Evolutionary conservation across 495 filamentous ascomycete genomes (phyloP), one percentile per base, ranked within the genome.

Genomic region (Hypoxylon fuscum): DNA sequence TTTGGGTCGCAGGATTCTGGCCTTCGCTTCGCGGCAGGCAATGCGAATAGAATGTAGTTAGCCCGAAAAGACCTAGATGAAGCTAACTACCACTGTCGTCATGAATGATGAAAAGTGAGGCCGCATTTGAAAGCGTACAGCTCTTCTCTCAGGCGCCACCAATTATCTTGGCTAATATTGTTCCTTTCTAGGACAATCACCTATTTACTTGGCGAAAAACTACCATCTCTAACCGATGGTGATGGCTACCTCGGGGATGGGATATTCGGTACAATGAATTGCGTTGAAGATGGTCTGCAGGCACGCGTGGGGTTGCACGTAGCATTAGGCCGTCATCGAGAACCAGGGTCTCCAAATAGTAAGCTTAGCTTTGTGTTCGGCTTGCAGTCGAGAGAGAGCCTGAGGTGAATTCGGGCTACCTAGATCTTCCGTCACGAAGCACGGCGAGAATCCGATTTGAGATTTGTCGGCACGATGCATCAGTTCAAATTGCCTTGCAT

Each of bases 251-350:
- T 60, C 23, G 34, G 20, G 29, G 44, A 66, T 56, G 62, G 34
- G 27, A 41, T 40, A 14, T 18, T 60, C 55, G 62, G 56, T 52
- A 60, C 40, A 60, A 60, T 52, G 41, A 47, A 66, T 60, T 60
- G 46, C 62, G 29, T 53, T 43, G 51, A 48, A 27, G 17, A 44
- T 27, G 40, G 48, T 54, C 40, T 55, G 51, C 49, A 47, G 62
- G 51, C 34, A 60, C 46, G 56, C 62, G 62, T 66, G 62, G 62
- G 62, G 62, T 64, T 59, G 25, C 35, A 41, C 31, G 62, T 66
- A 52, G 51, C 62, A 66, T 66, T 48, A 40, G 31, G 40, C 51
- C 56, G 62, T 66, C 55, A 66, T 66, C 32, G 62, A 60, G 47
- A 45, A n/a, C 46, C 32, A n/a, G 40, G 54, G 17, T 48, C 27